Evolutionary conservation across 2,329 filamentous ascomycete species (phyloP).

Genomic region (Pestalotiopsis sp.): DNA sequence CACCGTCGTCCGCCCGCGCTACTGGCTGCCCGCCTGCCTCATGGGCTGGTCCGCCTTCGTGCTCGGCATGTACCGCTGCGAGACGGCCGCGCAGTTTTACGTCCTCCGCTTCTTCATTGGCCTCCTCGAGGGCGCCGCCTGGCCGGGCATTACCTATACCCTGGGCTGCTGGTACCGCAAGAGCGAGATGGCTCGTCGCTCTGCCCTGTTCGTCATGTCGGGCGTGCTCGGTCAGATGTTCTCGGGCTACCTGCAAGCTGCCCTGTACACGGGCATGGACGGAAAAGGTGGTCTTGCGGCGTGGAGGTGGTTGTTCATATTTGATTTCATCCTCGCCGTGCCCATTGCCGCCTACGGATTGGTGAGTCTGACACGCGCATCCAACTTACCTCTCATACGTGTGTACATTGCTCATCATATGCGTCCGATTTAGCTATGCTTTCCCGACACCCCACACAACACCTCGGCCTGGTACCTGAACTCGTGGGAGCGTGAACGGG

Average conservation of each 20-base stretch:
- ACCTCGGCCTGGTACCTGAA: conserved; percentile 44
- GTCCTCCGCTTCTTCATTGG: conserved; percentile 57
- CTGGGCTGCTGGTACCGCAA: conserved; percentile 62
- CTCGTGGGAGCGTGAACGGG: conserved; percentile 62
- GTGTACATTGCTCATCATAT: neutral
- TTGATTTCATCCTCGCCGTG: conserved; percentile 34
- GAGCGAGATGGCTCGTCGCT: conserved; percentile 57
- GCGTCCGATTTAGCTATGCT: conserved; percentile 28
- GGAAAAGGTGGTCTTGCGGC: conserved; percentile 37
- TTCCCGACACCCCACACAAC: conserved; percentile 44
- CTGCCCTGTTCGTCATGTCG: conserved; percentile 44
- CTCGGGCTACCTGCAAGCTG: conserved; percentile 44
- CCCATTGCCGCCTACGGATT: conserved; percentile 17
- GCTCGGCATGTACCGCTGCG: conserved; percentile 41
- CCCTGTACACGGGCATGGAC: conserved; percentile 40
- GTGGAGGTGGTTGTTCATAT: conserved; percentile 49
- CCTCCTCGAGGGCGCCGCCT: conserved; percentile 56
- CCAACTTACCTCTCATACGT: neutral
- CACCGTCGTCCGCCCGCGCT: conserved; percentile 43
- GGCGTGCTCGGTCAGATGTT: conserved; percentile 40
- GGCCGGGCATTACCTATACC: conserved; percentile 55
- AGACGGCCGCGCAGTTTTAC: conserved; percentile 40
- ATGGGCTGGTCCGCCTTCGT: conserved; percentile 41
- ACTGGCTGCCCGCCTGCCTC: conserved; percentile 40
- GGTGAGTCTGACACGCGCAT: conserved; percentile 3